Conservation (phyloP, 768 basidiomycete species). For the Mycena venus region DNA sequence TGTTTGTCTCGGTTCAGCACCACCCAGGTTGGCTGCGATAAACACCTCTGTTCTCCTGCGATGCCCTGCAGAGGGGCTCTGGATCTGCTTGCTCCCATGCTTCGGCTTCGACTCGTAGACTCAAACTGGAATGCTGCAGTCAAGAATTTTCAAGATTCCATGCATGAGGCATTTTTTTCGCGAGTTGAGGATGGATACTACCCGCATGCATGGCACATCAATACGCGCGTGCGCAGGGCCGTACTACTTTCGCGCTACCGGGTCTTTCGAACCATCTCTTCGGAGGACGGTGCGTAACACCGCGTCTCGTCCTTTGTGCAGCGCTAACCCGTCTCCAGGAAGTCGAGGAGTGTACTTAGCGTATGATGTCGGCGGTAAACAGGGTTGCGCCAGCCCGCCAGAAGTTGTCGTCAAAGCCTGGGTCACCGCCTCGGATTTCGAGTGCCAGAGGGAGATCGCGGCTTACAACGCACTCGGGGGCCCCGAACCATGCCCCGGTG, state of each 20-base stretch:
- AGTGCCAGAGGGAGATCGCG: slow-evolving; percentile 42
- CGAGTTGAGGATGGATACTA: slow-evolving; percentile 44
- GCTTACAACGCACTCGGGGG: slow-evolving; percentile 37
- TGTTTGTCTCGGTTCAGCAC: slow-evolving; percentile 9
- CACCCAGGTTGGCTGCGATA: not conserved
- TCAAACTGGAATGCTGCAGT: slow-evolving; percentile 39
- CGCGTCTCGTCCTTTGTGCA: not conserved
- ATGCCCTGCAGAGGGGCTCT: slow-evolving; percentile 33
- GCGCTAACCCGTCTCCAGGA: slow-evolving; percentile 29
- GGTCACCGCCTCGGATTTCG: slow-evolving; percentile 36
- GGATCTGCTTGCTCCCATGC: slow-evolving; percentile 16
- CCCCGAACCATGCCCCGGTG: slow-evolving; percentile 19
- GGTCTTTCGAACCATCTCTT: slow-evolving; percentile 41
- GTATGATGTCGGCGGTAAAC: slow-evolving; percentile 39
- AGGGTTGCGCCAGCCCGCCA: slow-evolving; percentile 37
- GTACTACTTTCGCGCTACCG: slow-evolving; percentile 42
- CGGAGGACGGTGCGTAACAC: slow-evolving; percentile 40
- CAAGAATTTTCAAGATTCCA: not conserved
- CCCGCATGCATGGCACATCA: slow-evolving; percentile 49
- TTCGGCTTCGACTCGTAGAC: slow-evolving; percentile 36
- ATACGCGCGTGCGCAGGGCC: slow-evolving; percentile 42
- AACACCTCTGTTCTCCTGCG: slow-evolving; percentile 39
- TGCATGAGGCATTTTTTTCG: slow-evolving; percentile 32
- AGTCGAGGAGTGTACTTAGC: slow-evolving; percentile 47
- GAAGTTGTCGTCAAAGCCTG: slow-evolving; percentile 48